These are phyloP conservation scores for Firmiana major DNA, from an alignment of 345 rosid genomes.

Conservation along the genomic window DNA sequence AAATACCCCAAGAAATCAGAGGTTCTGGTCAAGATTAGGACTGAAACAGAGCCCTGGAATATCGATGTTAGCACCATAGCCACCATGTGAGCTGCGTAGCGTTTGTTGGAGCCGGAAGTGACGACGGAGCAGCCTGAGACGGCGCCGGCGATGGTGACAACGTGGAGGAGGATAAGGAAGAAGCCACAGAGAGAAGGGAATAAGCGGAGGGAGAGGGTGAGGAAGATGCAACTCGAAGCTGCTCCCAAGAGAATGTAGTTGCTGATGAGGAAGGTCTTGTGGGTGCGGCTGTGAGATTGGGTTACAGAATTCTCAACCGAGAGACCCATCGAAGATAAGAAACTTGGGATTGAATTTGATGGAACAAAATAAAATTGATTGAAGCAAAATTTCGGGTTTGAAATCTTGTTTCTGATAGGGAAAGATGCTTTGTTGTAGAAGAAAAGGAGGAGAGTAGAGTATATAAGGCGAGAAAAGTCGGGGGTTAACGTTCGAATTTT, in stretches of 20 bases:
- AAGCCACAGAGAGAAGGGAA: conserved; percentile 77
- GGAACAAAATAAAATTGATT: neutral
- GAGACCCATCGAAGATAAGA: conserved; percentile 29
- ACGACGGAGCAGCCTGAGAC: conserved; percentile 71
- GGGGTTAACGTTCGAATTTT: neutral
- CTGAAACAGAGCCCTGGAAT: conserved; percentile 87
- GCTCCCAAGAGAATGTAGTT: conserved; percentile 92
- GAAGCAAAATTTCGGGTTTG: too few species aligned
- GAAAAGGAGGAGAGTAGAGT: neutral
- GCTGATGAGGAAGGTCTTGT: conserved; percentile 67
- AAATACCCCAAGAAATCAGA: conserved; percentile 56
- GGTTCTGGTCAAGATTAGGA: conserved; percentile 69
- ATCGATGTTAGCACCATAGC: conserved; percentile 77
- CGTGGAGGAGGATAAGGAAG: conserved; percentile 56
- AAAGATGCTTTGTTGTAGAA: neutral
- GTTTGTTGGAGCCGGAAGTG: conserved; percentile 43
- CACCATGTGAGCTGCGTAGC: conserved; percentile 91
- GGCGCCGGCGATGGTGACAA: conserved; percentile 55
- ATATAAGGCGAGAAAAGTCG: neutral
- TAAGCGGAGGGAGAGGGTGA: conserved; percentile 88
- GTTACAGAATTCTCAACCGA: conserved; percentile 18
- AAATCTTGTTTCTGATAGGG: neutral
- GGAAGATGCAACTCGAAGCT: conserved; percentile 84
- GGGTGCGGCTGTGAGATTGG: conserved; percentile 49
- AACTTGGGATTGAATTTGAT: neutral